Evolutionary conservation across 805 yeast species (phyloP), one percentile per base, ranked within the genome.

Genomic region (Wickerhamiella cacticola): DNA sequence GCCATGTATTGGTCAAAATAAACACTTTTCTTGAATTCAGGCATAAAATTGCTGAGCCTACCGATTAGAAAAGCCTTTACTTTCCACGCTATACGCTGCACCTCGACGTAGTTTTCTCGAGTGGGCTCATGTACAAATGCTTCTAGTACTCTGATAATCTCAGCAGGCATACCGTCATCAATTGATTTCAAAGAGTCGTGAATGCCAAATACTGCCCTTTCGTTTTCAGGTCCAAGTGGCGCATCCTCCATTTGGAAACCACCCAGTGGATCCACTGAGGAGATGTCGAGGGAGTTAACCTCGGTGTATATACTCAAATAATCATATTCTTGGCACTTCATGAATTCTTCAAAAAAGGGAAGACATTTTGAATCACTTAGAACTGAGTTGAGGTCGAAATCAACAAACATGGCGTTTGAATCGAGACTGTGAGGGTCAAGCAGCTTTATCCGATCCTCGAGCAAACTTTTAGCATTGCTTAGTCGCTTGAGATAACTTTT

Each of bases 241-340:
- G 55, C 45, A n/a, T 16, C 39, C 21, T 25, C 28, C 18, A 46
- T 49, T n/a, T 50, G 53, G 18, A 53, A 54, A 10, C 53, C 59
- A 7, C 59, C 58, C 4, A 56, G 48, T 2, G 60, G 55, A 50
- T 59, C 61, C 31, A 46, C 44, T 16, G 40, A 48, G 10, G 64
- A 59, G 36, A 64, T 79, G 84, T 15, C 87, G 61, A 0, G 96
- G 95, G 43, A 82, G 82, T 55, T 15, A 76, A 33, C 84, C 71
- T 0, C 73, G 68, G 51, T 84, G 82, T 2, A 85, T 80, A 1
- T 75, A 71, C 3, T 73, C 59, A 85, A 87, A 82, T 51, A 76
- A 78, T 39, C 78, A 79, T 3, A 85, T 57, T 58, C 0, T 63
- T 63, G 1, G 70, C 62, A 41, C 75, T 61, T 76, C 80, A 78